These are phyloP conservation scores for Oenanthe sinensis DNA, from an alignment of 129 eudicot species.

Conservation along the genomic window DNA sequence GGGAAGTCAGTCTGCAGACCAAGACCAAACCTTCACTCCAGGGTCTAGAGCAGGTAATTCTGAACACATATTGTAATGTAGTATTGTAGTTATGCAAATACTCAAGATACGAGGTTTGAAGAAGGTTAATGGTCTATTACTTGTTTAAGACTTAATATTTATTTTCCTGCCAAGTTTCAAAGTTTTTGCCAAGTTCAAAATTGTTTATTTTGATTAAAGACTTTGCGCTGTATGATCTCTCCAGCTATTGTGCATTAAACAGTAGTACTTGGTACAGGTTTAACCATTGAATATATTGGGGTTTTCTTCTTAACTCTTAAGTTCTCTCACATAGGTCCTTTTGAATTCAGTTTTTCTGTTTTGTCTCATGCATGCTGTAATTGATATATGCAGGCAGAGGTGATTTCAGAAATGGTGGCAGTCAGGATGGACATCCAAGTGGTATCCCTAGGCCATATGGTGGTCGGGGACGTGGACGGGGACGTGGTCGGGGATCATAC, in stretches of 20 bases:
- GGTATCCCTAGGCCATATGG: conserved; percentile 67
- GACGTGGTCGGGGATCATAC: conserved; percentile 63
- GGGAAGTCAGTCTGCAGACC: conserved; percentile 44
- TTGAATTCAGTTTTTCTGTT: background rate
- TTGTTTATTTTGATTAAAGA: background rate
- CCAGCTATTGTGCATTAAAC: background rate
- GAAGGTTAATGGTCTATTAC: background rate
- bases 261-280: background rate
- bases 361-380: background rate
- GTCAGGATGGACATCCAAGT: conserved; percentile 58
- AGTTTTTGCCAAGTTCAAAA: background rate
- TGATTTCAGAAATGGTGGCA: conserved; percentile 45
- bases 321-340: background rate
- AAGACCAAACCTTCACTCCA: background rate
- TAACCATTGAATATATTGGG: background rate
- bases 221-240: background rate
- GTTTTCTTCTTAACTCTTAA: background rate
- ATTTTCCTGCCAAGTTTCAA: background rate
- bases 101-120: background rate
- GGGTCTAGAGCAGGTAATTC: background rate
- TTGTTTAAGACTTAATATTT: background rate
- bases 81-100: background rate
- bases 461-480: conserved; percentile 59
- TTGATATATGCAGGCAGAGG: conserved; percentile 51
- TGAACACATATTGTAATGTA: background rate